A percentile compares a stretch with the other conserved stretches of the same genome.
Evolutionary conservation across 805 yeast genomes (phyloP).

Genomic region (Ogataea wickerhamii): DNA sequence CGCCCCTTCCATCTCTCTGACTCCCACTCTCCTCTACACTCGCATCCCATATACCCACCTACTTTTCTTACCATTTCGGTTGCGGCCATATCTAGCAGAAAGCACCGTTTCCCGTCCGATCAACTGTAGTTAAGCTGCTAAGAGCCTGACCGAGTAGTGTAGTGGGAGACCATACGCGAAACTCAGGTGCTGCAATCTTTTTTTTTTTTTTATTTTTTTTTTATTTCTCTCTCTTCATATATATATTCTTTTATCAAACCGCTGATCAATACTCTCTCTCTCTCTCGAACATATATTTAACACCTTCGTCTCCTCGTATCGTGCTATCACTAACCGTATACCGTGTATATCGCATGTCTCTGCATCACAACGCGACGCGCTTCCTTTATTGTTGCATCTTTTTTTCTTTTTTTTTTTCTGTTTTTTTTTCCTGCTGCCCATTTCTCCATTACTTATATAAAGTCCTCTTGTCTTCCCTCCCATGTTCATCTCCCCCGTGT

Average conservation of each 20-base stretch:
- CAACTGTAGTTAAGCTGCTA: conserved; percentile 56
- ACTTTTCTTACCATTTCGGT: conserved; percentile 31
- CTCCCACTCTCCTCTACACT: neutral
- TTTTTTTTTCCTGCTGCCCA: neutral
- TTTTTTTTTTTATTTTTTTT: conserved; percentile 7
- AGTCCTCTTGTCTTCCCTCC: neutral
- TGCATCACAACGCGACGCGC: neutral
- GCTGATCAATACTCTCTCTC: no score
- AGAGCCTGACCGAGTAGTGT: conserved; percentile 57
- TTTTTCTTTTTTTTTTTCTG: neutral
- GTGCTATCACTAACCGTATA: no score
- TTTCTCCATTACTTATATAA: neutral
- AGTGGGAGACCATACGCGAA: conserved; percentile 59
- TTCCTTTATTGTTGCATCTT: neutral
- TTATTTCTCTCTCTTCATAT: neutral
- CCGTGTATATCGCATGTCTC: no score
- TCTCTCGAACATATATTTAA: no score
- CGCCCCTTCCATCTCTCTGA: neutral
- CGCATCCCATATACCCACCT: conserved; percentile 7
- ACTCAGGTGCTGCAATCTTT: conserved; percentile 44
- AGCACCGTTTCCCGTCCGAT: conserved; percentile 62
- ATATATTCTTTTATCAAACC: neutral
- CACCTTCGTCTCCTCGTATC: no score
- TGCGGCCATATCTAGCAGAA: conserved; percentile 59
- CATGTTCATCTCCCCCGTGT: neutral